Conservation (phyloP, 2,329 filamentous ascomycete genomes). For the Purpureocillium lavendulum region DNA sequence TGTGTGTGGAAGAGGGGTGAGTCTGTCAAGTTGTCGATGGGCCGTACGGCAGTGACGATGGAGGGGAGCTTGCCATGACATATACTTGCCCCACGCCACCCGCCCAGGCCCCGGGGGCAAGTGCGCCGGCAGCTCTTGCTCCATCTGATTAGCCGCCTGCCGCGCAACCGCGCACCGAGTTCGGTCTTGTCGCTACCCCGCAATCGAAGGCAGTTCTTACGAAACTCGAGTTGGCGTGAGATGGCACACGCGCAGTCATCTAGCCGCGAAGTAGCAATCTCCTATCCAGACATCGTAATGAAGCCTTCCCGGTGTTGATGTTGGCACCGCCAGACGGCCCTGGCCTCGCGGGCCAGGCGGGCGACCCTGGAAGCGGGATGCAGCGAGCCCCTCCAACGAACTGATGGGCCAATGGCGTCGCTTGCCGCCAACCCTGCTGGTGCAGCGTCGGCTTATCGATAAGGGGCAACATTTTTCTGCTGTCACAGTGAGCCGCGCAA, state of each 20-base stretch:
- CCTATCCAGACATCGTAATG: too few species aligned
- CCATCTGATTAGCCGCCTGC: slow-evolving; percentile 2
- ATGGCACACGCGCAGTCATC: too few species aligned
- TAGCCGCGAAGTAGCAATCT: too few species aligned
- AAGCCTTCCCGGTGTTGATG: too few species aligned
- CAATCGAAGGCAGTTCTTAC: neutral
- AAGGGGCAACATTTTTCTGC: slow-evolving; percentile 1
- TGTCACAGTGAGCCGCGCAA: too few species aligned
- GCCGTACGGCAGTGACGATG: neutral
- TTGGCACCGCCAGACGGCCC: too few species aligned
- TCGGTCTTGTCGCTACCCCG: slow-evolving; percentile 3
- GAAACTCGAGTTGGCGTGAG: too few species aligned
- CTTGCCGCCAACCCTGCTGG: neutral
- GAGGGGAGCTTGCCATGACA: slow-evolving; percentile 1
- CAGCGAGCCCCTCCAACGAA: neutral
- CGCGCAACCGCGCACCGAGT: slow-evolving; percentile 5
- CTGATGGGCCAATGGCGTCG: neutral
- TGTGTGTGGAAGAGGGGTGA: neutral
- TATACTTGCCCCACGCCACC: slow-evolving; percentile 4
- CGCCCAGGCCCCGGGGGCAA: neutral
- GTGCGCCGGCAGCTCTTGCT: too few species aligned
- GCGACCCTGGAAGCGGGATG: too few species aligned
- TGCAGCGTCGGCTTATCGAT: neutral
- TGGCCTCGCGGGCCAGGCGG: too few species aligned
- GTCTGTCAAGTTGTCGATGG: too few species aligned